Base-by-base conservation (phyloP, 75 land plant genomes). In the Cunninghamia lanceolata region DNA sequence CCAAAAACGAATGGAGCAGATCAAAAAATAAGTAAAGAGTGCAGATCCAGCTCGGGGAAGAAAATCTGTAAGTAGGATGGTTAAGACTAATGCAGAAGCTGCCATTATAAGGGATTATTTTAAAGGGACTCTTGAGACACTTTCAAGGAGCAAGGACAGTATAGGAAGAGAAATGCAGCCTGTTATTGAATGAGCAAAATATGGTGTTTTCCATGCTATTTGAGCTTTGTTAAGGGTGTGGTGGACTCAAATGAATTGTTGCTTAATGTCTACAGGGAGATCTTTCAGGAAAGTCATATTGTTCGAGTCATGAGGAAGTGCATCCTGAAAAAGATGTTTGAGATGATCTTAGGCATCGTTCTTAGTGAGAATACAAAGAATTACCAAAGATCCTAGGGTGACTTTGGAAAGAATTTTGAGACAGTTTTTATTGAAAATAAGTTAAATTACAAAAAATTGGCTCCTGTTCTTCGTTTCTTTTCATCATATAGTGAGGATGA, bases 141-240 rank as follows among this genome's bases (percentile, higher is more conserved):
- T 96, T 56, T 88, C 97, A 71, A 94, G 99, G 83, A 89, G 96
- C 16, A 98, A 94, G 85, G 99, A 98, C n/a, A n/a, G n/a, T n/a
- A n/a, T n/a, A n/a, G n/a, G n/a, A n/a, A n/a, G n/a, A n/a, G n/a
- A n/a, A n/a, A n/a, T n/a, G n/a, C n/a, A n/a, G n/a, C n/a, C n/a
- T n/a, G n/a, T n/a, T n/a, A n/a, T n/a, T n/a, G n/a, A n/a, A n/a
- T n/a, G n/a, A n/a, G n/a, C n/a, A n/a, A n/a, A n/a, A n/a, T n/a
- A n/a, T 43, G 3, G 46, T 8, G 7, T 43, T 7, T 74, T 32
- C 76, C 38, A 39, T 9, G 17, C 28, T 50, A 28, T 84, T 54
- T 28, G 82, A 84, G 56, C 10, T 52, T 70, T 45, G 34, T 21
- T 84, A 50, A 34, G 81, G n/a, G 43, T 70, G 19, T 50, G 46